phyloP scores from a whole-genome alignment of 2,329 filamentous ascomycete genomes.

The Fusarium guadeloupense region DNA sequence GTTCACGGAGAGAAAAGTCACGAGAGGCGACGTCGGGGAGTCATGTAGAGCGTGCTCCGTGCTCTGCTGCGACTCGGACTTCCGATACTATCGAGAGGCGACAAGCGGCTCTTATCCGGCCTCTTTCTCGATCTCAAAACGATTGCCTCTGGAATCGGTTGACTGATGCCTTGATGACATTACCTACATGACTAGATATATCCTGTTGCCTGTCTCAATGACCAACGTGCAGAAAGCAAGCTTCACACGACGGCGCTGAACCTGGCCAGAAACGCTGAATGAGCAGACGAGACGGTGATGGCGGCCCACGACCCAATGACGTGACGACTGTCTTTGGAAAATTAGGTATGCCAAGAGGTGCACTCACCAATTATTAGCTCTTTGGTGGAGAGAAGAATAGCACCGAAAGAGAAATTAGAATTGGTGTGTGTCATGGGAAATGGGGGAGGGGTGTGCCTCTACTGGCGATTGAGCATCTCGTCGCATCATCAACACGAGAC shows the following conservation, averaged over 20 bases:
- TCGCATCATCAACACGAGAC: background rate
- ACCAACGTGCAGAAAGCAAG: slow-evolving; percentile 29
- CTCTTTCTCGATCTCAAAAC: background rate
- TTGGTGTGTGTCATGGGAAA: slow-evolving; percentile 18
- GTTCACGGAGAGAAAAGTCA: slow-evolving; percentile 19
- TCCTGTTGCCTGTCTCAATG: too few relatives aligned
- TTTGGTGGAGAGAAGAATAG: slow-evolving; percentile 19
- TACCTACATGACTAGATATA: slow-evolving; percentile 6
- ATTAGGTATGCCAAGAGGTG: slow-evolving; percentile 39
- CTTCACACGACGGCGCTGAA: slow-evolving; percentile 21
- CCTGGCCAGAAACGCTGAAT: slow-evolving; percentile 14
- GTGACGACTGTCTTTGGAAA: slow-evolving; percentile 11
- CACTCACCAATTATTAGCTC: slow-evolving; percentile 25
- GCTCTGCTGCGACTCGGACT: slow-evolving; percentile 13
- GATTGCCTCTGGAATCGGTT: slow-evolving; percentile 13
- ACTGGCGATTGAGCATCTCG: background rate
- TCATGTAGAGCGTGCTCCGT: slow-evolving; percentile 10
- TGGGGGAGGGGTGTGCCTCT: slow-evolving; percentile 12
- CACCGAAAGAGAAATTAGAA: slow-evolving; percentile 17
- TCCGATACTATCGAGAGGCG: slow-evolving; percentile 4
- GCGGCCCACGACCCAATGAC: slow-evolving; percentile 25
- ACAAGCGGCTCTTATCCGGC: slow-evolving; percentile 12
- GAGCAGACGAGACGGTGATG: slow-evolving; percentile 13
- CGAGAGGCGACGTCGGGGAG: slow-evolving; percentile 15
- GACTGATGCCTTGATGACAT: slow-evolving; percentile 4